Conservation (phyloP, 768 basidiomycete genomes). For the Leccinum sublutescens region DNA sequence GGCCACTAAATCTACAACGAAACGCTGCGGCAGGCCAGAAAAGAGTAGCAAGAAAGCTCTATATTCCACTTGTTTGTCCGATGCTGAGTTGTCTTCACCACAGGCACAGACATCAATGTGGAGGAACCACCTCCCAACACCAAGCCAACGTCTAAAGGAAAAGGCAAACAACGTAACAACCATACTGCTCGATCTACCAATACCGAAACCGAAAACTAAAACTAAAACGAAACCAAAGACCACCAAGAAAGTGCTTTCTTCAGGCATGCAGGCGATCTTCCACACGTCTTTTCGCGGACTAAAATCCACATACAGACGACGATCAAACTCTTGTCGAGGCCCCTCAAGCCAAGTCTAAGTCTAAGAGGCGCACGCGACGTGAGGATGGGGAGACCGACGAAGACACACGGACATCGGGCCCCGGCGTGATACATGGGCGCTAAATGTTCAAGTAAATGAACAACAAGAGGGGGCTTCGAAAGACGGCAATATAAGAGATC, state of each 20-base stretch:
- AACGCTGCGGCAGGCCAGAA: constrained; percentile 13
- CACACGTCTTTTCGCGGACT: background rate
- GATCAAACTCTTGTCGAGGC: constrained; percentile 27
- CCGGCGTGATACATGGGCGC: too few species aligned
- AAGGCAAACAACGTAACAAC: constrained; percentile 1
- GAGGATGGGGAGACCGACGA: too few species aligned
- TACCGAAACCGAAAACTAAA: constrained; percentile 5
- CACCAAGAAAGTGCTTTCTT: constrained; percentile 5
- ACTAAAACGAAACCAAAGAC: background rate
- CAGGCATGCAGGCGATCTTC: constrained; percentile 8
- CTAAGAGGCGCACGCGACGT: too few species aligned
- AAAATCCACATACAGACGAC: constrained; percentile 21
- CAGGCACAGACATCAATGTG: constrained; percentile 1
- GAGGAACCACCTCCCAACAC: background rate
- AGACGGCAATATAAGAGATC: too few species aligned
- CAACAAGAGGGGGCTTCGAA: background rate
- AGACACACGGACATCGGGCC: too few species aligned
- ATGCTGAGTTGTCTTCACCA: background rate
- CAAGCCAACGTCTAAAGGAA: constrained; percentile 11
- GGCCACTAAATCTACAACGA: constrained; percentile 9
- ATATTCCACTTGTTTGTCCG: background rate
- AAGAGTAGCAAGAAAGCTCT: constrained; percentile 14
- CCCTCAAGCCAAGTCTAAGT: background rate
- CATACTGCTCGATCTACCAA: background rate
- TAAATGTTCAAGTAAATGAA: background rate